These are phyloP conservation scores for Mollisia scopiformis DNA, from an alignment of 2,329 filamentous ascomycete genomes.

Conservation along the genomic window DNA sequence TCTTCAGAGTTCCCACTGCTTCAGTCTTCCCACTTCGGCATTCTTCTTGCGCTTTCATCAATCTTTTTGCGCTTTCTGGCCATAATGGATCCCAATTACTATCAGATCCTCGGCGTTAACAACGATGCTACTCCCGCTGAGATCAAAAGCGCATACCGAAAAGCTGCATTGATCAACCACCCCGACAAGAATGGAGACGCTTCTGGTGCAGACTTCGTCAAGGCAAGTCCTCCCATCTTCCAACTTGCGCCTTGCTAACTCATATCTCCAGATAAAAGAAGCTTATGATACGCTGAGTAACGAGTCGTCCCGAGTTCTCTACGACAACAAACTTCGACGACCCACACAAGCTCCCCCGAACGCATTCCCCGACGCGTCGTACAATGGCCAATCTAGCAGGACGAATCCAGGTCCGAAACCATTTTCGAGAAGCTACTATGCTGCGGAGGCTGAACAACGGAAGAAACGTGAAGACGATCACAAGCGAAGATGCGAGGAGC, in stretches of 20 bases:
- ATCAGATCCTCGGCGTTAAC: neutral
- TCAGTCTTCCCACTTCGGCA: too few species aligned
- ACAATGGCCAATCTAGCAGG: too few species aligned
- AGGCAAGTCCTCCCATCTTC: neutral
- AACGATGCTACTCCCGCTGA: neutral
- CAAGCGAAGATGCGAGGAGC: neutral
- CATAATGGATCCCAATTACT: neutral
- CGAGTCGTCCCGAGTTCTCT: neutral
- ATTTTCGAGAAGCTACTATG: too few species aligned
- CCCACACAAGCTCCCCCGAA: neutral
- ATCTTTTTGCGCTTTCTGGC: neutral
- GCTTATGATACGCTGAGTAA: neutral
- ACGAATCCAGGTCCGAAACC: too few species aligned
- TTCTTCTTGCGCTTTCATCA: neutral
- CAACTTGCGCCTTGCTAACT: neutral
- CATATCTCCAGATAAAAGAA: neutral
- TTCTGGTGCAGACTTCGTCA: neutral
- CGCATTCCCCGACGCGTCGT: neutral
- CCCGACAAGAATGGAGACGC: neutral
- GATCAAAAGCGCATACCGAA: neutral
- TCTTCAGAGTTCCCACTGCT: too few species aligned
- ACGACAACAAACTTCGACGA: neutral
- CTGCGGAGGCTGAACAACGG: too few species aligned
- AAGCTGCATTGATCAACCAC: neutral
- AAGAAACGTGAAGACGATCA: neutral